phyloP scores from a whole-genome alignment of 2,329 filamentous ascomycete genomes.

The Blastomyces silverae region DNA sequence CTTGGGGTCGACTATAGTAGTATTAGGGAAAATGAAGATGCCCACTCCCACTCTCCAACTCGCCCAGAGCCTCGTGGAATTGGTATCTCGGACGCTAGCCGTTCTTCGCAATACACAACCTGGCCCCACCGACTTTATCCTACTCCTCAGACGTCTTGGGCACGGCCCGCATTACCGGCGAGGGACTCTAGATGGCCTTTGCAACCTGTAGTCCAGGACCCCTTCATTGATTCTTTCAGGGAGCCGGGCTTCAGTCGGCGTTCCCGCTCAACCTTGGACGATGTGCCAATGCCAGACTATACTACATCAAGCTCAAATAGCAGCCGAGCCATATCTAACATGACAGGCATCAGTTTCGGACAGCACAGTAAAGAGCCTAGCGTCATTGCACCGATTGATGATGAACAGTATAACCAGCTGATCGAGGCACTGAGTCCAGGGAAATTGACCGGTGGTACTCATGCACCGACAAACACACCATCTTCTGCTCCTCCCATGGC shows the following conservation, averaged over 20 bases:
- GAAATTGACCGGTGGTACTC: constrained; percentile 26
- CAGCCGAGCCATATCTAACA: constrained; percentile 38
- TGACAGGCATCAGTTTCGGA: constrained; percentile 38
- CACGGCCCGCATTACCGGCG: constrained; percentile 18
- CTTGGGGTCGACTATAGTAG: constrained; percentile 27
- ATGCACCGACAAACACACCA: constrained; percentile 30
- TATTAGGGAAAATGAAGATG: constrained; percentile 45
- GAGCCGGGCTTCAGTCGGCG: constrained; percentile 26
- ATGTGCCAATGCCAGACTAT: constrained; percentile 47
- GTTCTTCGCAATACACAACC: constrained; percentile 20
- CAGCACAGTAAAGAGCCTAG: constrained; percentile 38
- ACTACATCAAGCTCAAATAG: constrained; percentile 35
- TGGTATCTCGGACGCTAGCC: constrained; percentile 23
- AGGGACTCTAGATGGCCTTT: constrained; percentile 29
- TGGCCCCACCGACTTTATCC: constrained; percentile 32
- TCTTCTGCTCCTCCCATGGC: constrained; percentile 23
- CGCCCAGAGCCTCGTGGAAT: constrained; percentile 28
- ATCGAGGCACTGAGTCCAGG: constrained; percentile 37
- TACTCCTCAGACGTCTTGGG: constrained; percentile 27
- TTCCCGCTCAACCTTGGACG: constrained; percentile 37
- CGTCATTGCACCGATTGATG: constrained; percentile 30
- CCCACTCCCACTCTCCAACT: constrained; percentile 58
- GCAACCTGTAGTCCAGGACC: constrained; percentile 33
- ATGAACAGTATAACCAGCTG: constrained; percentile 35
- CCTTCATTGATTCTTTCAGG: constrained; percentile 38